Evolutionary conservation across 1,284 basidiomycete species (phyloP).

Genomic region (Pseudozyma flocculosa): DNA sequence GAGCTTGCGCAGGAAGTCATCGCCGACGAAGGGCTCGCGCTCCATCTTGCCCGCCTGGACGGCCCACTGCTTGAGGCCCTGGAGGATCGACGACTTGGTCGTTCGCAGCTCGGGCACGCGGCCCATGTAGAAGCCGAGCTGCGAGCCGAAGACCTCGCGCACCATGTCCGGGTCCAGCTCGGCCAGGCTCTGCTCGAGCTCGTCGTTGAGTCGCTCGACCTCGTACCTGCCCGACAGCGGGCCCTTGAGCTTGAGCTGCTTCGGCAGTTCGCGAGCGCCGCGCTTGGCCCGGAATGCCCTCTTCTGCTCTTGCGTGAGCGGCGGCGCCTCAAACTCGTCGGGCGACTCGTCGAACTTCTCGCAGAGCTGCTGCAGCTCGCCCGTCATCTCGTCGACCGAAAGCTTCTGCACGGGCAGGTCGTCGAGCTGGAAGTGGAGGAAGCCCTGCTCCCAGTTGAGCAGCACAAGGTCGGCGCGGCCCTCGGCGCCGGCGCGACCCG

Average conservation of each 20-base stretch:
- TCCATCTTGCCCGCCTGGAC: slow-evolving; percentile 22
- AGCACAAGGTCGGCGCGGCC: slow-evolving; percentile 86
- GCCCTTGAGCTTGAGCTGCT: neutral
- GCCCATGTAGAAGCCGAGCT: slow-evolving; percentile 45
- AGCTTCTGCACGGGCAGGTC: slow-evolving; percentile 73
- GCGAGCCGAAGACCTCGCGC: slow-evolving; percentile 21
- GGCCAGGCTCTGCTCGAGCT: slow-evolving; percentile 8
- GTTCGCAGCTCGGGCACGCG: slow-evolving; percentile 27
- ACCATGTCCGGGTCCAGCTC: slow-evolving; percentile 11
- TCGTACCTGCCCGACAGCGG: slow-evolving; percentile 23
- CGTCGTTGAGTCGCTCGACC: slow-evolving; percentile 4
- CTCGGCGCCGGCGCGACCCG: slow-evolving; percentile 72
- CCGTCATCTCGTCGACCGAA: slow-evolving; percentile 63
- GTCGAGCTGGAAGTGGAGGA: slow-evolving; percentile 68
- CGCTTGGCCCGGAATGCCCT: neutral
- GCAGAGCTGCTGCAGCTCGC: slow-evolving; percentile 65
- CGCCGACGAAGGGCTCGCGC: slow-evolving; percentile 27
- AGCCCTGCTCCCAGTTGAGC: slow-evolving; percentile 77
- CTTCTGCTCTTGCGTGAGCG: slow-evolving; percentile 6
- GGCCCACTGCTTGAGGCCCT: slow-evolving; percentile 38
- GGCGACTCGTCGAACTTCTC: slow-evolving; percentile 64
- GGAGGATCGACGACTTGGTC: slow-evolving; percentile 20
- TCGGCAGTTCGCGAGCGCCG: no score
- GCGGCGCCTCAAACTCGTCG: slow-evolving; percentile 10
- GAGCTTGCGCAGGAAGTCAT: slow-evolving; percentile 25